Base-by-base conservation (phyloP, 208 protist species). In the Trypanosoma cruzi region DNA sequence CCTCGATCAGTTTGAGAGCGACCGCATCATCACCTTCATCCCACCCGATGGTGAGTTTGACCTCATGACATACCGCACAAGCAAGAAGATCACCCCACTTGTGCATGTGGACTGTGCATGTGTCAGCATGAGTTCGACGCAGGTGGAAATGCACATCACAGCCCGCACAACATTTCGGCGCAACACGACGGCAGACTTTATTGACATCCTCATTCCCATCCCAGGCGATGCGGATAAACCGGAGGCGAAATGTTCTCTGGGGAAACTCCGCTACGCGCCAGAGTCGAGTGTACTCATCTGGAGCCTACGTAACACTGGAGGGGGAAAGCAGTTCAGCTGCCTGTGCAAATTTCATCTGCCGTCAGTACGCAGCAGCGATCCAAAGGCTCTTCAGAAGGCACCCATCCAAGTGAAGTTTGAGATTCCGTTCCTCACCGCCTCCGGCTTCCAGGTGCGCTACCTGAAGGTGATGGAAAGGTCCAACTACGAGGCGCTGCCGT, bases 371-470 rank as follows among this genome's bases (percentile, higher is more conserved):
- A 90, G 77, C 73, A 87, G 78, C 64, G 93, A 98, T 57, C 71
- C 83, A 8, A 63, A 70, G 16, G 86, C 79, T n/a, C 28, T 82
- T 14, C 87, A 93, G 2, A 91, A 84, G 64, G 88, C 88, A 46
- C 99, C 99, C 14, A 98, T 99, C 49, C 83, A 87, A 55, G 97
- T 99, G 59, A 89, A 98, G 61, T 99, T 99, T 79, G 95, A 99
- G 70, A 99, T 99, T 64, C 99, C 99, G 14, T 99, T 98, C 81
- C 99, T 99, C 68, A 98, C 98, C 1, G 95, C 98, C 11, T 99
- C 98, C 0, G 98, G 98, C 48, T 95, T 99, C 36, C 98, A 99
- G 81, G 98, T 99, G 57, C 91, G 98, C 20, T 99, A 99, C 69
- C 79, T 99, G 24, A 99, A 99, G 84, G 94, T 99, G 52, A 89